Evolutionary conservation across 2,329 filamentous ascomycete genomes (phyloP), one percentile per base, ranked within the genome.

Genomic region (Cladosporium sp.): DNA sequence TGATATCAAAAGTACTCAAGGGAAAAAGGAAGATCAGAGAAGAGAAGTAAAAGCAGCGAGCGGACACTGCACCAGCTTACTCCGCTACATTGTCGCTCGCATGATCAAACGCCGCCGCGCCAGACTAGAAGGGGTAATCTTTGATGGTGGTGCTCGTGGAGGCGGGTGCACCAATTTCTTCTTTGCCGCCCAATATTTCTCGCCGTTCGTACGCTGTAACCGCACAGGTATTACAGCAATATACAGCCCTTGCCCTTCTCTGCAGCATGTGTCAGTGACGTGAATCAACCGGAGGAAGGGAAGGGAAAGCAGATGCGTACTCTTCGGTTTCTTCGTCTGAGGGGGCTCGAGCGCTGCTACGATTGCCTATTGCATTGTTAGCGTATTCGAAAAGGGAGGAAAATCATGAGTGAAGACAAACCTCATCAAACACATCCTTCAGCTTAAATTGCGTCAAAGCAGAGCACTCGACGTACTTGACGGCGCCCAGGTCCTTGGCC

Each of bases 351-450:
- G 78, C 40, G 92, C 92, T 58, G 92, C 92, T 59, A 97, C 92
- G 65, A 97, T 97, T 28, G 92, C 92, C 91, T 95, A 58, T 42
- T 41, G 46, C 42, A 16, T 58, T 46, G 58, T 61, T 51, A 63
- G 64, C 45, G 60, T 34, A 13, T 34, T 16, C 9, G 18, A 41
- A 33, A 40, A 16, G 13, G 13, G 16, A 10, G 10, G 9, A 37
- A 5, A 14, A 44, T 4, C 7, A 10, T n/a, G 10, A 9, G 16
- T 14, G 18, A 18, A 10, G 13, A 68, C 81, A 63, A 80, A 95
- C 91, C 87, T 97, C 93, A 67, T 98, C 93, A 73, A 98, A 98
- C 14, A 98, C 93, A 68, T 97, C 93, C 80, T 98, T 98, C 61
- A 98, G 77, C 76, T 96, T 96, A 77, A 91, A 96, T 77, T 98